phyloP scores from a whole-genome alignment of 2,329 filamentous ascomycete species.

The Elsinoe perseae region DNA sequence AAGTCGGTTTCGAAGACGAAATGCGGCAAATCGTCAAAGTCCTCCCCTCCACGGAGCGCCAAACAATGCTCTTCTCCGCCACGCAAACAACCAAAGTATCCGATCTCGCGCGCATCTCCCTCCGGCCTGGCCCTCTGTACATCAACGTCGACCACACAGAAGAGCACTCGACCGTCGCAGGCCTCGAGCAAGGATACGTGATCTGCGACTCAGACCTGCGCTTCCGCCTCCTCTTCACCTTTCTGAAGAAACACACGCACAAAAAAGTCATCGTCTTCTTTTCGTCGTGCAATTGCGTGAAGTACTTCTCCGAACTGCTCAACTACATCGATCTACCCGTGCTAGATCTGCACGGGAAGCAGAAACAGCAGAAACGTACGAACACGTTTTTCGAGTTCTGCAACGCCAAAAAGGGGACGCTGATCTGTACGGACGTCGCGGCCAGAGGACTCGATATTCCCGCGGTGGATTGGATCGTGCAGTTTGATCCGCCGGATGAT shows the following conservation, averaged over 20 bases:
- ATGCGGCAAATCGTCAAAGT: constrained; percentile 97
- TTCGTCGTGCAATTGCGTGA: constrained; percentile 71
- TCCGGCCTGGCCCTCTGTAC: constrained; percentile 83
- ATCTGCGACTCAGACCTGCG: constrained; percentile 89
- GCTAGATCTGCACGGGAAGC: constrained; percentile 81
- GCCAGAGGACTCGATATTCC: constrained; percentile 93
- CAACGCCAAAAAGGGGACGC: constrained; percentile 72
- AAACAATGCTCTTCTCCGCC: constrained; percentile 97
- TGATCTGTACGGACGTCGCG: constrained; percentile 95
- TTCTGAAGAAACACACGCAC: constrained; percentile 83
- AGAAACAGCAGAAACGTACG: constrained; percentile 98
- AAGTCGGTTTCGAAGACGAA: constrained; percentile 97
- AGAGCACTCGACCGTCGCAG: constrained; percentile 85
- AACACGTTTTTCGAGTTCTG: constrained; percentile 98
- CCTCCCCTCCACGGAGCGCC: constrained; percentile 73
- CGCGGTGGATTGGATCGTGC: constrained; percentile 90
- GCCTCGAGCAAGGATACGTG: constrained; percentile 92
- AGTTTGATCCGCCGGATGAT: constrained; percentile 66
- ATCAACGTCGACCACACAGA: constrained; percentile 93
- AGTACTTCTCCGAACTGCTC: constrained; percentile 89
- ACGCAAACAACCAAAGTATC: constrained; percentile 99
- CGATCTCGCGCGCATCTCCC: constrained; percentile 87
- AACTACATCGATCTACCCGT: constrained; percentile 96
- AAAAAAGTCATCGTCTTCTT: constrained; percentile 99
- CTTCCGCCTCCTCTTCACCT: constrained; percentile 88